phyloP scores from a whole-genome alignment of 495 filamentous ascomycete genomes.

The Hypoxylon rickii region DNA sequence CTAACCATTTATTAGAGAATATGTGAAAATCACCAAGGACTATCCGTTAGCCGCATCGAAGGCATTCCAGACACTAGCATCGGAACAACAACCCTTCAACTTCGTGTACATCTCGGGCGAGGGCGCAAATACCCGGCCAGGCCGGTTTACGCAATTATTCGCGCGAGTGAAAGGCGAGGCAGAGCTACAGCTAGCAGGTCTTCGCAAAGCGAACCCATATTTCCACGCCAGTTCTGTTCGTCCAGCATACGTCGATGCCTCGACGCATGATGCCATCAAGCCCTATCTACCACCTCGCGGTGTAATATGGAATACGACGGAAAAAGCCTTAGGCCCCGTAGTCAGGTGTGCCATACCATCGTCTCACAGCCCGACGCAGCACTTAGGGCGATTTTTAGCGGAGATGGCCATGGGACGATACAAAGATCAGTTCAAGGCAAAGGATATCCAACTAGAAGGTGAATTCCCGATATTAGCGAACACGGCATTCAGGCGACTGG shows the following conservation, averaged over 20 bases:
- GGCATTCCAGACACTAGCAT: constrained; percentile 59
- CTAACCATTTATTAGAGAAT: constrained; percentile 54
- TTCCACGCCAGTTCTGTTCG: constrained; percentile 57
- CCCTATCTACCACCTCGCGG: constrained; percentile 46
- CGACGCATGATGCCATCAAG: constrained; percentile 53
- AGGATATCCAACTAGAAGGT: constrained; percentile 34
- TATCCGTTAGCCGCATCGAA: constrained; percentile 65
- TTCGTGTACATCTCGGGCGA: constrained; percentile 74
- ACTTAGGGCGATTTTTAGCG: constrained; percentile 47
- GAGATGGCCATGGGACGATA: constrained; percentile 62
- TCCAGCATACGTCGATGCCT: constrained; percentile 57
- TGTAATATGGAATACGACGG: constrained; percentile 3
- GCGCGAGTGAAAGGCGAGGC: constrained; percentile 66
- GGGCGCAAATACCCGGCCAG: constrained; percentile 54
- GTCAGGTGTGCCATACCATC: constrained; percentile 15
- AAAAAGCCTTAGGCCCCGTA: constrained; percentile 8
- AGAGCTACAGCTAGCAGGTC: constrained; percentile 57
- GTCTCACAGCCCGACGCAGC: constrained; percentile 49
- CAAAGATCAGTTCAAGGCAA: constrained; percentile 26
- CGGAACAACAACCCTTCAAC: constrained; percentile 55
- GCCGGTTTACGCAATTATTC: constrained; percentile 58
- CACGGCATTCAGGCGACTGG: constrained; percentile 31
- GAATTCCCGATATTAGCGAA: constrained; percentile 37
- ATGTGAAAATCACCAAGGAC: constrained; percentile 67
- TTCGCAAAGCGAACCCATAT: constrained; percentile 43